Conservation (phyloP, 2,329 filamentous ascomycete species). For the Sporothrix euskadiensis region DNA sequence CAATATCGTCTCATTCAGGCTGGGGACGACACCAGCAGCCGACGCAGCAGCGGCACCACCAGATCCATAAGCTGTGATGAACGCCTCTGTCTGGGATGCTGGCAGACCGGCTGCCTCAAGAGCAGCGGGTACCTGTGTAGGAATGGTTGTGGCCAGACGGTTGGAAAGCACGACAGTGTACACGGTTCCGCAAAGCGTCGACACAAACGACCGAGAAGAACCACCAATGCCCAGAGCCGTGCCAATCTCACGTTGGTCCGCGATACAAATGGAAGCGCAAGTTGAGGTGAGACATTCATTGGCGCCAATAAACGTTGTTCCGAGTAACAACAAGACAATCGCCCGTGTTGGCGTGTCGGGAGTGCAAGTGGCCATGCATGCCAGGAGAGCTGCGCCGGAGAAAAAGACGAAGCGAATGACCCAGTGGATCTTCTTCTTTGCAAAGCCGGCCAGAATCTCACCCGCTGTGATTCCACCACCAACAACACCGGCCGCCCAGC, state of each 20-base stretch:
- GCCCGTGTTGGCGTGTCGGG: slow-evolving; percentile 37
- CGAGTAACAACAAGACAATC: slow-evolving; percentile 37
- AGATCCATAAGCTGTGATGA: slow-evolving; percentile 40
- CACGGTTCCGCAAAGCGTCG: slow-evolving; percentile 40
- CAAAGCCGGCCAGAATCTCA: slow-evolving; percentile 36
- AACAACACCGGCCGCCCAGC: slow-evolving; percentile 37
- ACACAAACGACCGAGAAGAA: slow-evolving; percentile 42
- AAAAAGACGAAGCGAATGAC: slow-evolving; percentile 40
- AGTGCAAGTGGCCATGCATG: slow-evolving; percentile 37
- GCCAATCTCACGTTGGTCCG: slow-evolving; percentile 42
- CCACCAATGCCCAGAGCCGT: slow-evolving; percentile 42
- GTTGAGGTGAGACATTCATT: slow-evolving; percentile 41
- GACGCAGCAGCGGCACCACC: slow-evolving; percentile 24
- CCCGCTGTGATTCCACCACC: slow-evolving; percentile 37
- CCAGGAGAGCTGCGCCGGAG: slow-evolving; percentile 38
- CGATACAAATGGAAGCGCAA: slow-evolving; percentile 40
- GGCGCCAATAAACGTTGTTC: slow-evolving; percentile 43
- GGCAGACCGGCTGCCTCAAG: slow-evolving; percentile 43
- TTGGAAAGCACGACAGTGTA: slow-evolving; percentile 42
- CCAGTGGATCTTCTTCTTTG: slow-evolving; percentile 36
- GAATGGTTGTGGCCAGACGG: slow-evolving; percentile 38
- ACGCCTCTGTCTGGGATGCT: slow-evolving; percentile 38
- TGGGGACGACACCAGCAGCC: slow-evolving; percentile 37
- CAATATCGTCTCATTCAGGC: slow-evolving; percentile 38
- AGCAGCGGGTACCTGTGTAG: slow-evolving; percentile 39